Evolutionary conservation across 129 eudicot genomes (phyloP), one percentile per base, ranked within the genome.

Genomic region (Solidago caesia): DNA sequence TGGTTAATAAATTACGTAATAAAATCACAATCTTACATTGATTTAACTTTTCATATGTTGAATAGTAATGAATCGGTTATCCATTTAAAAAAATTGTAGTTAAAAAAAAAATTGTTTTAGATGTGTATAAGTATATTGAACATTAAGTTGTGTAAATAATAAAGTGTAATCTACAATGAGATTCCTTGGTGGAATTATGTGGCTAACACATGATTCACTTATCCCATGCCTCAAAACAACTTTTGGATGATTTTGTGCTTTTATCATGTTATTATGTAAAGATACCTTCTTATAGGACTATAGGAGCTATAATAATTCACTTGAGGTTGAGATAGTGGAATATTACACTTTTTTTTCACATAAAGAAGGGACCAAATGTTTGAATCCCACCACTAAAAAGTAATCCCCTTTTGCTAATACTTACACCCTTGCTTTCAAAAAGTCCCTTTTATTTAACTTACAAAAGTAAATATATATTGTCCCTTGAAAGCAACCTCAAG

Each of bases 361-460:
- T 45, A 64, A 64, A 78, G 75, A 79, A 64, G 82, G 55, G 72
- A 75, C 80, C 75, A 75, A 81, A 61, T 81, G 72, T 67, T 68
- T 75, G 71, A 79, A 79, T 71, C 59, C 82, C 82, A 79, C 82
- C 73, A 64, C 59, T 70, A 64, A 59, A 73, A 79, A 79, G 66
- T 25, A 65, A 52, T 45, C 68, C 39, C 77, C 74, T 81, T 75
- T 75, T 75, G 10, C 84, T 71, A 76, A 29, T 70, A 75, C 75
- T 79, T 73, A 15, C 81, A 77, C 48, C 70, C 47, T 71, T 15
- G 79, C 62, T 76, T 71, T 78, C 48, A 8, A 75, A 63, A 74
- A 68, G 76, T 47, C 44, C 53, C 55, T 14, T 73, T 74, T 62
- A 26, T 46, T 73, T 10, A 71, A 21, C 51, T 25, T 60, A 44